Evolutionary conservation across 208 protist species (phyloP).

Genomic region (Leishmania martiniquensis): DNA sequence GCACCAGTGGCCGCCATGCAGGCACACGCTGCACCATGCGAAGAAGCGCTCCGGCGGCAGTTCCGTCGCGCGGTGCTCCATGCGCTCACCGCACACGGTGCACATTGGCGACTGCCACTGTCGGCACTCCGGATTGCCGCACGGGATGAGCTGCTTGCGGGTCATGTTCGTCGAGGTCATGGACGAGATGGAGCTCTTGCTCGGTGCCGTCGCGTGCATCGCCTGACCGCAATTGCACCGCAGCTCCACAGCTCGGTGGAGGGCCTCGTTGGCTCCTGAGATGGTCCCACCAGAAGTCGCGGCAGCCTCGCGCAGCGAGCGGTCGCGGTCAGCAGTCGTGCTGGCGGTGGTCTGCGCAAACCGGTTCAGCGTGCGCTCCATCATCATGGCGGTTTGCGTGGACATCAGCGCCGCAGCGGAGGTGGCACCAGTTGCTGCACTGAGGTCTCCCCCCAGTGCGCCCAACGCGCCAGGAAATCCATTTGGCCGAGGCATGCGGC

Average conservation of each 20-base stretch:
- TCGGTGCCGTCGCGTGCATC: conserved; percentile 53
- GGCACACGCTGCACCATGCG: conserved; percentile 87
- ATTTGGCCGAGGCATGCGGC: conserved; percentile 1
- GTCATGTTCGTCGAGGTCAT: conserved; percentile 22
- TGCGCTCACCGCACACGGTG: conserved; percentile 72
- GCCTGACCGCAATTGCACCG: conserved; percentile 77
- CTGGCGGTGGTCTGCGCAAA: conserved; percentile 26
- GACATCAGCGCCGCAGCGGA: conserved; percentile 29
- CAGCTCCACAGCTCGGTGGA: conserved; percentile 53
- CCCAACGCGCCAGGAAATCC: conserved; percentile 10
- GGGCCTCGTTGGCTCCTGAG: not conserved
- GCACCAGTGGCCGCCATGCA: conserved; percentile 85
- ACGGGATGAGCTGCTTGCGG: conserved; percentile 39
- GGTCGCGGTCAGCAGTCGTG: conserved; percentile 11
- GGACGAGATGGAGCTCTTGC: conserved; percentile 23
- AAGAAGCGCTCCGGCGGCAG: conserved; percentile 62
- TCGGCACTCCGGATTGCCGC: conserved; percentile 65
- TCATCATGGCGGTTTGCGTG: conserved; percentile 32
- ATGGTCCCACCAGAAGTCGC: not conserved
- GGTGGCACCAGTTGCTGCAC: not conserved
- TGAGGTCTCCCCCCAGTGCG: conserved; percentile 10
- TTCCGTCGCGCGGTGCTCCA: conserved; percentile 54
- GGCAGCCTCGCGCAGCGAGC: conserved; percentile 16
- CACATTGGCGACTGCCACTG: conserved; percentile 77
- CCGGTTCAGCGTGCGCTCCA: conserved; percentile 30